These are phyloP conservation scores for Cryptococcus sp. DNA, from an alignment of 1,284 basidiomycete genomes.

Conservation along the genomic window DNA sequence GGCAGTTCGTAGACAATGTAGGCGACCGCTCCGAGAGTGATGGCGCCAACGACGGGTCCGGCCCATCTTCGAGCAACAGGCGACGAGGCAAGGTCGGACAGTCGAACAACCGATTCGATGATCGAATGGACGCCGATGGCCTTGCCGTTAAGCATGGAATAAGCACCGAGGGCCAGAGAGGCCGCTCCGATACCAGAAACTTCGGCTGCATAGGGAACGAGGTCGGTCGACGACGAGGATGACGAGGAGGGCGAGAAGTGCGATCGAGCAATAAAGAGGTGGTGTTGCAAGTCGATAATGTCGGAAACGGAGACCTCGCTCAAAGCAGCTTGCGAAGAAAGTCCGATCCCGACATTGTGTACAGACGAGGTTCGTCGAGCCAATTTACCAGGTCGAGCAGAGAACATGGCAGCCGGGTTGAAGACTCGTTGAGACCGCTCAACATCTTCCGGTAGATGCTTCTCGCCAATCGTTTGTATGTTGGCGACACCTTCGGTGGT, in stretches of 20 bases:
- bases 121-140: conserved; percentile 70
- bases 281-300: conserved; percentile 81
- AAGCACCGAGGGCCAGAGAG: conserved; percentile 72
- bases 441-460: conserved; percentile 74
- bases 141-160: conserved; percentile 80
- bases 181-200: conserved; percentile 65
- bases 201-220: conserved; percentile 35
- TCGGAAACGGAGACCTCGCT: conserved; percentile 56
- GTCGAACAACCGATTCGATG: conserved; percentile 66
- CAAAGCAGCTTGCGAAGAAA: conserved; percentile 36
- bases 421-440: conserved; percentile 77
- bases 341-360: conserved; percentile 38
- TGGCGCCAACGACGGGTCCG: conserved; percentile 67
- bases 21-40: conserved; percentile 66
- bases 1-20: conserved; percentile 89
- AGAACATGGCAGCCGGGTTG: conserved; percentile 95
- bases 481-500: conserved; percentile 66
- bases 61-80: conserved; percentile 81
- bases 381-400: conserved; percentile 53
- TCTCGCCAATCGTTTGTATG: conserved; percentile 67
- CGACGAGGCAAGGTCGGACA: conserved; percentile 75
- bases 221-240: conserved; percentile 15
- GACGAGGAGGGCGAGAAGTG: conserved; percentile 52
- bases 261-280: conserved; percentile 52
- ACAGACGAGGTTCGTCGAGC: conserved; percentile 49